Percentiles rank a stretch among this genome's conserved stretches.
phyloP scores from a whole-genome alignment of 768 basidiomycete species.

The Mrakia hoshinonis region DNA sequence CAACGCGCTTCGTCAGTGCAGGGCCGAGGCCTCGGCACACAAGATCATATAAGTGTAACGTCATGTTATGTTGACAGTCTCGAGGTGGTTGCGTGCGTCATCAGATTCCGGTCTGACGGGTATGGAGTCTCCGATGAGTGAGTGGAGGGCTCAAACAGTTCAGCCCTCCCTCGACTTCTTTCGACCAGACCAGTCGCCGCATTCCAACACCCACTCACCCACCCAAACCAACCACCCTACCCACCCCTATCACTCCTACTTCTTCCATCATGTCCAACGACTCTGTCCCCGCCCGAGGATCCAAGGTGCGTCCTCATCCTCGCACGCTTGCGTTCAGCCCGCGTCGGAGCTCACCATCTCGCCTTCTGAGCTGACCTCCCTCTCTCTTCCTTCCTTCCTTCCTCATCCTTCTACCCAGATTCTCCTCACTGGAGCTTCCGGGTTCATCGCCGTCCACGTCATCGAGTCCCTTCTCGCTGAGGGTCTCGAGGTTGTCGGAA shows the following conservation, averaged over 20 bases:
- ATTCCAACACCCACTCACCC: background rate
- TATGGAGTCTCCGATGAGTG: too few species aligned
- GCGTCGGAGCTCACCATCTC: too few species aligned
- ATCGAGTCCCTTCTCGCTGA: constrained; percentile 51
- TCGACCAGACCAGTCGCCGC: background rate
- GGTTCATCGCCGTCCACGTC: constrained; percentile 57
- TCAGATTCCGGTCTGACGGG: too few species aligned
- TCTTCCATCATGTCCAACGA: background rate
- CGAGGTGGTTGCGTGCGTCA: too few species aligned
- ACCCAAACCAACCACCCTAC: background rate
- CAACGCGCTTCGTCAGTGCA: too few species aligned
- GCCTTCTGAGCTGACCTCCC: background rate
- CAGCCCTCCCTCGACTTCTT: background rate
- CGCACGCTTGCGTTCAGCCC: too few species aligned
- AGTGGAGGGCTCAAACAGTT: too few species aligned
- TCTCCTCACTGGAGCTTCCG: constrained; percentile 33
- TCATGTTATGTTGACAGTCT: too few species aligned
- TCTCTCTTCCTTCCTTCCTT: background rate
- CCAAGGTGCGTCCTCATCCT: background rate
- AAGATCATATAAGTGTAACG: too few species aligned
- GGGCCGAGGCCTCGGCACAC: too few species aligned
- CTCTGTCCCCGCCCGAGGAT: constrained; percentile 4
- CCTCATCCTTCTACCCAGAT: constrained; percentile 11
- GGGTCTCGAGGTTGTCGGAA: constrained; percentile 58
- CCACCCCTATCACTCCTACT: background rate